A percentile compares a stretch with the other conserved stretches of the same genome.
These are phyloP conservation scores for Termitomyces sp. DNA, from an alignment of 768 basidiomycete genomes.

Conservation along the genomic window DNA sequence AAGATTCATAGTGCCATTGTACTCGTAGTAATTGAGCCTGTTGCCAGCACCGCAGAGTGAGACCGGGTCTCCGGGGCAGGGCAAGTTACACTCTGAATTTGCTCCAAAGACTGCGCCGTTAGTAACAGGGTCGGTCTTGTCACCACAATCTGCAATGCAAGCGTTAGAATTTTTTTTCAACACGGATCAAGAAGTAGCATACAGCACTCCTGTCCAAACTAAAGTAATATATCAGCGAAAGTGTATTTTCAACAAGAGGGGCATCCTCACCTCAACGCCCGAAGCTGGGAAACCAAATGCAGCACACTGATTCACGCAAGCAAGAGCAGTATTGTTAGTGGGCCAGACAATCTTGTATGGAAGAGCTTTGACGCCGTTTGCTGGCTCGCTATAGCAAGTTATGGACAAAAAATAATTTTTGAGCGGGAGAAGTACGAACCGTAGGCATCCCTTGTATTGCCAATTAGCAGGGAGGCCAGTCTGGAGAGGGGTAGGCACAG, in stretches of 20 bases:
- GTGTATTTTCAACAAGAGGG: background rate
- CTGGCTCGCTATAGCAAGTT: constrained; percentile 38
- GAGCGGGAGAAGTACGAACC: constrained; percentile 32
- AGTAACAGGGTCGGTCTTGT: constrained; percentile 46
- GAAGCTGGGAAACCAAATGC: constrained; percentile 68
- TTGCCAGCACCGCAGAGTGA: constrained; percentile 63
- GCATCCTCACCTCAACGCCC: constrained; percentile 46
- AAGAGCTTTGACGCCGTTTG: constrained; percentile 39
- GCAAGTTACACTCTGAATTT: constrained; percentile 39
- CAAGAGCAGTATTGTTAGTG: constrained; percentile 57
- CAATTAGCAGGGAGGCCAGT: constrained; percentile 60
- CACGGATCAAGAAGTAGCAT: constrained; percentile 21
- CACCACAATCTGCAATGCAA: constrained; percentile 57
- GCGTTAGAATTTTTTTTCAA: background rate
- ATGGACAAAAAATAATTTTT: background rate
- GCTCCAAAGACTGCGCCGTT: constrained; percentile 32
- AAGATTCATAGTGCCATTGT: constrained; percentile 46
- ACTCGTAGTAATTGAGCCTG: constrained; percentile 50
- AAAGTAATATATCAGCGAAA: background rate
- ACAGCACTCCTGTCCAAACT: constrained; percentile 75
- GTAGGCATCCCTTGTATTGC: constrained; percentile 62
- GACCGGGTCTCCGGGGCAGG: constrained; percentile 67
- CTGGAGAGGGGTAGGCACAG: constrained; percentile 53
- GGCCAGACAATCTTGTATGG: constrained; percentile 55
- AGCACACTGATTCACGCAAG: constrained; percentile 65